Evolutionary conservation across 257 asterid species (phyloP).

Genomic region (Galeopsis tetrahit): DNA sequence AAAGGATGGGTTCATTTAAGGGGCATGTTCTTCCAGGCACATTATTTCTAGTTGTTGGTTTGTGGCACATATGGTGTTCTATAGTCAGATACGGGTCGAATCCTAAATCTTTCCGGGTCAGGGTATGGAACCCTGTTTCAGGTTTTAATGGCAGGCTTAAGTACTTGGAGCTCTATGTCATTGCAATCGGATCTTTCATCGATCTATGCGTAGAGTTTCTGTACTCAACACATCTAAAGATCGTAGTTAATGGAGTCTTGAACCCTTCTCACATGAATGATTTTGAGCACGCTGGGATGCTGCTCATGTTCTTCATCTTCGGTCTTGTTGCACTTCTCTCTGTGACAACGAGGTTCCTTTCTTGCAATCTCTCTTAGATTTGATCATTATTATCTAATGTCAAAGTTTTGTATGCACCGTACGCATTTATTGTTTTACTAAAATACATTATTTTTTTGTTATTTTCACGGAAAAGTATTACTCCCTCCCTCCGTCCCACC

Average conservation of each 20-base stretch:
- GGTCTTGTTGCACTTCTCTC: conserved; percentile 74
- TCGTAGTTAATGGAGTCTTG: conserved; percentile 75
- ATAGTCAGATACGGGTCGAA: conserved; percentile 64
- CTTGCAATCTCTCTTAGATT: conserved; percentile 30
- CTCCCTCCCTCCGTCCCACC: no score
- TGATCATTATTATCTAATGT: not conserved
- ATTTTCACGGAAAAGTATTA: no score
- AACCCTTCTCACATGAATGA: conserved; percentile 92
- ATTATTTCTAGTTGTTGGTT: conserved; percentile 74
- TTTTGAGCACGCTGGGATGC: conserved; percentile 98
- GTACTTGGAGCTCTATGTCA: conserved; percentile 90
- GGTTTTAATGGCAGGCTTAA: conserved; percentile 73
- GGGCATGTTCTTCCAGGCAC: conserved; percentile 98
- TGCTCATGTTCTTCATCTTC: conserved; percentile 90
- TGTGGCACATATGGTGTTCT: conserved; percentile 93
- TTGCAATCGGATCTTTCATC: conserved; percentile 75
- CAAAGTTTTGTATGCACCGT: no score
- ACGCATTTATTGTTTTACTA: no score
- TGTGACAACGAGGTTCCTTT: conserved; percentile 76
- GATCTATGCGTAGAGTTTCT: conserved; percentile 92
- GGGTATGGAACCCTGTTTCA: conserved; percentile 91
- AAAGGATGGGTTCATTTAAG: conserved; percentile 81
- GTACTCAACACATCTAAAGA: conserved; percentile 84
- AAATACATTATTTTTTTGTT: no score
- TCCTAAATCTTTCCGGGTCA: conserved; percentile 73